phyloP scores from a whole-genome alignment of 768 basidiomycete genomes.

The Mycena polygramma region DNA sequence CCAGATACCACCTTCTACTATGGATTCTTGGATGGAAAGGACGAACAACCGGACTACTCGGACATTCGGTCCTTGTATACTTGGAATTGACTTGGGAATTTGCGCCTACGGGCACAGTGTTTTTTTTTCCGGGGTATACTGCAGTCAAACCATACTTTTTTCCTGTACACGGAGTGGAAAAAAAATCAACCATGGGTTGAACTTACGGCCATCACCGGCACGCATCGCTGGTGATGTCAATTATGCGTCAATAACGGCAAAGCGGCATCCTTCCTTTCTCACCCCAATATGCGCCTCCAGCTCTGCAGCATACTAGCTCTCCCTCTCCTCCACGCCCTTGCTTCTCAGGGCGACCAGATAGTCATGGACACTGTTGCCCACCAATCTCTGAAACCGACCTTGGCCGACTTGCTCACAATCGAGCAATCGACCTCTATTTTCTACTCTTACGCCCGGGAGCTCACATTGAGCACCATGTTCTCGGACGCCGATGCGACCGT shows the following conservation, averaged over 20 bases:
- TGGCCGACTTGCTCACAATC: slow-evolving; percentile 85
- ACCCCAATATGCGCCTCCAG: slow-evolving; percentile 49
- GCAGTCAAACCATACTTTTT: no score
- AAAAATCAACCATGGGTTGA: no score
- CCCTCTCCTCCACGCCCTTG: slow-evolving; percentile 44
- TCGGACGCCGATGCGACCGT: slow-evolving; percentile 47
- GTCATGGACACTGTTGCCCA: slow-evolving; percentile 51
- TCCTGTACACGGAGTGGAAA: not conserved
- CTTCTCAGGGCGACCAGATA: slow-evolving; percentile 52
- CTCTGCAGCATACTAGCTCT: slow-evolving; percentile 48
- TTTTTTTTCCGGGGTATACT: no score
- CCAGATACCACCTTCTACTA: slow-evolving; percentile 43
- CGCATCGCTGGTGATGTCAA: slow-evolving; percentile 5
- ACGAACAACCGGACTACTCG: slow-evolving; percentile 40
- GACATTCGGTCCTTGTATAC: slow-evolving; percentile 36
- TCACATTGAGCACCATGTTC: slow-evolving; percentile 69
- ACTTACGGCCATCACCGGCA: not conserved
- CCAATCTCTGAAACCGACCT: slow-evolving; percentile 63
- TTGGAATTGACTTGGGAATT: slow-evolving; percentile 23
- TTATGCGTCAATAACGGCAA: slow-evolving; percentile 2
- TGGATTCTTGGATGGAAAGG: slow-evolving; percentile 41
- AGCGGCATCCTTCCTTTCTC: not conserved
- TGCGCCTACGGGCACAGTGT: not conserved
- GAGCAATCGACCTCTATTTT: slow-evolving; percentile 84
- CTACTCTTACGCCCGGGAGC: slow-evolving; percentile 85